Evolutionary conservation across 2,329 filamentous ascomycete species (phyloP).

Genomic region (Aspergillus eucalypticola): DNA sequence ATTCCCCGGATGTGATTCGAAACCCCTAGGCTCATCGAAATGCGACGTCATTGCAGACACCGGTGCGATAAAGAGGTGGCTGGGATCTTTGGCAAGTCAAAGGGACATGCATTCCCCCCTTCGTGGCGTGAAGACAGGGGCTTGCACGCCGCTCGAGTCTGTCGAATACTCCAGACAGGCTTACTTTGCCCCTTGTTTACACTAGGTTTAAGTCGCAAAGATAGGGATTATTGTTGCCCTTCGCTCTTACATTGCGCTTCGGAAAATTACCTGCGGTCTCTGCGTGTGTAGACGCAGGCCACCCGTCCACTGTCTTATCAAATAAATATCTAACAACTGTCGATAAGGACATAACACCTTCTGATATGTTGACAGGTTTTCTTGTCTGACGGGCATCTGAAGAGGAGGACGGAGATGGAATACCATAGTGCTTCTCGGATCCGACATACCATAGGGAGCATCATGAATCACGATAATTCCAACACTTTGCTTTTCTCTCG

Average conservation of each 20-base stretch:
- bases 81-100: not conserved
- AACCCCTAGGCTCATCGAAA: not conserved
- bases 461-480: not conserved
- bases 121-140: conserved; percentile 4
- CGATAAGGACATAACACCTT: not conserved
- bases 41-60: not conserved
- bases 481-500: not conserved
- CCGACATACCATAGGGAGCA: not conserved
- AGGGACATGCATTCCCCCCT: conserved; percentile 2
- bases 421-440: not conserved
- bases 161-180: not conserved
- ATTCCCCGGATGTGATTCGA: not conserved
- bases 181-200: not conserved
- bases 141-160: not conserved
- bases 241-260: not conserved
- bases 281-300: no score
- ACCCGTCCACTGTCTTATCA: not conserved
- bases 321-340: not conserved
- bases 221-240: not conserved
- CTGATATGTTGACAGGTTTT: no score
- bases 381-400: not conserved
- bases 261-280: no score
- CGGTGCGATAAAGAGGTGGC: not conserved
- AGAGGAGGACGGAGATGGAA: no score
- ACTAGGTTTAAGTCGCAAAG: not conserved